Conservation (phyloP, 176 grass and related monocot genomes). For the Tuctoria greenei region DNA sequence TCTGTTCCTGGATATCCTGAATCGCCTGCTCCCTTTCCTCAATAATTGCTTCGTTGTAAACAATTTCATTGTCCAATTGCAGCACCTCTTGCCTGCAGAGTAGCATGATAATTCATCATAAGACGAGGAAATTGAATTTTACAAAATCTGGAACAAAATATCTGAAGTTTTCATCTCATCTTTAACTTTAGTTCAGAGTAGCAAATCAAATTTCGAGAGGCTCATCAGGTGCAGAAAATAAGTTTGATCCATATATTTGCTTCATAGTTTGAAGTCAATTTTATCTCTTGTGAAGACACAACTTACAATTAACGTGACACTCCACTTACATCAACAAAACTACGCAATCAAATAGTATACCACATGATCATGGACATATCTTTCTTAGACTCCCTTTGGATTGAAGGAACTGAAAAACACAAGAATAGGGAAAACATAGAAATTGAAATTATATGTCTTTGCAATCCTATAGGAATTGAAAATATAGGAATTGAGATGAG, state of each 20-base stretch:
- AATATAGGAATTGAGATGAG: too few species aligned
- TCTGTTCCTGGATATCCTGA: constrained; percentile 95
- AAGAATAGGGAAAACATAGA: too few species aligned
- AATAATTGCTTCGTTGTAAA: constrained; percentile 91
- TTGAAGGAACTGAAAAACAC: too few species aligned
- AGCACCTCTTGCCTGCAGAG: constrained; percentile 74
- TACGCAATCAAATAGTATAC: neutral
- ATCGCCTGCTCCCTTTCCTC: constrained; percentile 95
- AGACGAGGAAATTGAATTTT: neutral
- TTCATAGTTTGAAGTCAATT: neutral
- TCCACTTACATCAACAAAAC: neutral
- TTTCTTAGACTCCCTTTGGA: too few species aligned
- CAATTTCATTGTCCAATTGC: constrained; percentile 91
- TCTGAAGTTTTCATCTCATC: neutral
- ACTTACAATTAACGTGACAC: neutral
- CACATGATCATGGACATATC: neutral
- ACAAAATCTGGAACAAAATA: neutral
- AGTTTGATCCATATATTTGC: neutral
- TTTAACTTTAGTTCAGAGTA: too few species aligned
- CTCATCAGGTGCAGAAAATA: neutral
- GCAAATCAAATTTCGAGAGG: too few species aligned
- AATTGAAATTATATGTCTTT: too few species aligned
- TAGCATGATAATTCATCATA: constrained; percentile 23
- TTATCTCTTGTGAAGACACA: neutral
- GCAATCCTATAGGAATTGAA: too few species aligned